These are phyloP conservation scores for Camptophora hylomeconis DNA, from an alignment of 2,329 filamentous ascomycete genomes.

Conservation along the genomic window DNA sequence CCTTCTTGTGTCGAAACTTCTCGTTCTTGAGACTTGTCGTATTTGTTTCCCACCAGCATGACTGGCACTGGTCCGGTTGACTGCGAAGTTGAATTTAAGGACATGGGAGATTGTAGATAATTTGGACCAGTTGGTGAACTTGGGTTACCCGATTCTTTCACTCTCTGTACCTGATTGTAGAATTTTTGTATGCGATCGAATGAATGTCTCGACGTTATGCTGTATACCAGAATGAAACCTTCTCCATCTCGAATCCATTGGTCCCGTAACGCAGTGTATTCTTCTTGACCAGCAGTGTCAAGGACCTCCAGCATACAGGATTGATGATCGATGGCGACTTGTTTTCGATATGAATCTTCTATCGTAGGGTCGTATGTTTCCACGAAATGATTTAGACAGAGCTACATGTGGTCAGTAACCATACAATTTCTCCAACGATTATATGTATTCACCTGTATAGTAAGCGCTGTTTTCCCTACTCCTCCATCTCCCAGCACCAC, in stretches of 20 bases:
- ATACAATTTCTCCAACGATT: too few relatives aligned
- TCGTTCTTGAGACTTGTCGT: conserved; percentile 86
- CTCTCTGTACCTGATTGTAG: conserved; percentile 90
- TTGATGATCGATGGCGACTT: conserved; percentile 77
- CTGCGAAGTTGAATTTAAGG: conserved; percentile 31
- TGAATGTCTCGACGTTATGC: conserved; percentile 91
- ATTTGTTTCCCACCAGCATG: conserved; percentile 98
- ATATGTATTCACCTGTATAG: conserved; percentile 60
- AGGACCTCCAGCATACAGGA: conserved; percentile 96
- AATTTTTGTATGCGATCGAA: conserved; percentile 92
- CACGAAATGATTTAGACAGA: conserved; percentile 96
- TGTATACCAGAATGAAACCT: conserved; percentile 95
- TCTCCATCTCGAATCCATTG: conserved; percentile 98
- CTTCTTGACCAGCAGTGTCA: conserved; percentile 95
- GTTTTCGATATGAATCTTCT: conserved; percentile 56
- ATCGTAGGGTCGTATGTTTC: conserved; percentile 69
- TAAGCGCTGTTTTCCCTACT: conserved; percentile 86
- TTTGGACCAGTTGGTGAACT: conserved; percentile 39
- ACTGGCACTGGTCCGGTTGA: conserved; percentile 56
- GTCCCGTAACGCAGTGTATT: conserved; percentile 91
- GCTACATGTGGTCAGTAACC: conserved; percentile 33
- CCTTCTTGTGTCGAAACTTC: conserved; percentile 96
- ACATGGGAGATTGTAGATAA: conserved; percentile 36
- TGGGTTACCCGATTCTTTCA: conserved; percentile 68
- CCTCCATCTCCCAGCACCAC: conserved; percentile 91